Evolutionary conservation across 1,139 yeast species (phyloP), one percentile per base, ranked within the genome.

Genomic region (Lodderomyces orthopsilosis): DNA sequence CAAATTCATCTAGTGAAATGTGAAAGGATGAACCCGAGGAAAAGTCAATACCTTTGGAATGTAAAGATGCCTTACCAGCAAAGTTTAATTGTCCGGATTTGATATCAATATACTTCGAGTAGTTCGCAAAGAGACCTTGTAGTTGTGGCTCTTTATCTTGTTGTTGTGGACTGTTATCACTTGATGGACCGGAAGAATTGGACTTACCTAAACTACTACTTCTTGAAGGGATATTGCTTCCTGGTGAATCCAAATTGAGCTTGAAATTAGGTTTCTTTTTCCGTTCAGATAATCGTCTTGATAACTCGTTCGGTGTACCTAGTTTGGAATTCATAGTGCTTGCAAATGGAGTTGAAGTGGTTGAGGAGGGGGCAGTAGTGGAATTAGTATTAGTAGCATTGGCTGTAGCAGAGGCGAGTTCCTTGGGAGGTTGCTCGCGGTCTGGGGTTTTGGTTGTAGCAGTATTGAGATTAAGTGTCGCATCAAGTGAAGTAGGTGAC

Each of bases 81-180:
- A 93, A 93, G 58, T 89, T 91, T 45, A 93, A 75, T 13, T 91
- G 82, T 1, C 98, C 98, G 0, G 95, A 85, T 57, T 88, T 86
- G 53, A 93, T 83, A 65, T 93, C 98, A 33, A 93, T 81, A 59
- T 88, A 91, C 58, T 88, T 85, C 23, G 94, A 79, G 61, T 87
- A 91, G 59, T 85, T 83, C 13, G 93, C 86, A 68, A 91, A 90
- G 41, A 81, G 63, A 3, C 85, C 84, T 44, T 71, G 73, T n/a
- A 73, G 58, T 51, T 69, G 47, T 10, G 44, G 43, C 23, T 39
- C 44, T 27, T 19, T 34, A 21, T 42, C 23, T 14, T 33, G 35
- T 33, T 35, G 27, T 21, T 36, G 28, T 13, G 38, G 37, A 33
- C 32, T 17, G 12, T n/a, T 36, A 24, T 36, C 38, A 17, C 38